Evolutionary conservation across 2,329 filamentous ascomycete genomes (phyloP).

Genomic region (Aspergillus proliferans): DNA sequence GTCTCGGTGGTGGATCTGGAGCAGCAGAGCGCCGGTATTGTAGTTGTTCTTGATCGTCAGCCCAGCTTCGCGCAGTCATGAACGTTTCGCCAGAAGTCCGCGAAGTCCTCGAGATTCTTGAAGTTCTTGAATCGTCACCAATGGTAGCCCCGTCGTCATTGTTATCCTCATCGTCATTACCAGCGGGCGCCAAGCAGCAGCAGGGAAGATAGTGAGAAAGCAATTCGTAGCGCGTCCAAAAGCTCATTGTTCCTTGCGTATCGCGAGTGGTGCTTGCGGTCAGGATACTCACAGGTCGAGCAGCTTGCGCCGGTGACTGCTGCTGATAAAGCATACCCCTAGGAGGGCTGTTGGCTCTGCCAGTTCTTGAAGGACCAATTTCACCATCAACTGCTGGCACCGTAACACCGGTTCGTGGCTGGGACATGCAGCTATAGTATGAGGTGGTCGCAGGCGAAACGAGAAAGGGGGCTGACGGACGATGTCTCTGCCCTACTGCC

Average conservation of each 20-base stretch:
- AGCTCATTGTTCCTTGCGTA: background rate
- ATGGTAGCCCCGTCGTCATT: background rate
- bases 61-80: constrained; percentile 6
- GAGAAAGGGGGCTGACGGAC: background rate
- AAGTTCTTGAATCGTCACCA: constrained; percentile 5
- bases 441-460: background rate
- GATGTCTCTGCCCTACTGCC: background rate
- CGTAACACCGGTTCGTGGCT: background rate
- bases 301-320: background rate
- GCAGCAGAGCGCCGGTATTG: background rate
- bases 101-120: background rate
- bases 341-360: background rate
- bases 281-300: background rate
- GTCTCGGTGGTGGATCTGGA: background rate
- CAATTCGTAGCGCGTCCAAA: background rate
- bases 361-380: background rate
- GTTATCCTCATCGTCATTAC: background rate
- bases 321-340: background rate
- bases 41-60: constrained; percentile 1
- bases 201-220: constrained; percentile 1
- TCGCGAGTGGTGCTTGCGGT: background rate
- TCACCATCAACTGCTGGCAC: background rate
- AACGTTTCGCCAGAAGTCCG: constrained; percentile 12
- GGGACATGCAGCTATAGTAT: background rate
- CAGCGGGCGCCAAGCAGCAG: constrained; percentile 4